Base-by-base conservation (phyloP, 495 filamentous ascomycete genomes). In the Umbilicaria muhlenbergii region DNA sequence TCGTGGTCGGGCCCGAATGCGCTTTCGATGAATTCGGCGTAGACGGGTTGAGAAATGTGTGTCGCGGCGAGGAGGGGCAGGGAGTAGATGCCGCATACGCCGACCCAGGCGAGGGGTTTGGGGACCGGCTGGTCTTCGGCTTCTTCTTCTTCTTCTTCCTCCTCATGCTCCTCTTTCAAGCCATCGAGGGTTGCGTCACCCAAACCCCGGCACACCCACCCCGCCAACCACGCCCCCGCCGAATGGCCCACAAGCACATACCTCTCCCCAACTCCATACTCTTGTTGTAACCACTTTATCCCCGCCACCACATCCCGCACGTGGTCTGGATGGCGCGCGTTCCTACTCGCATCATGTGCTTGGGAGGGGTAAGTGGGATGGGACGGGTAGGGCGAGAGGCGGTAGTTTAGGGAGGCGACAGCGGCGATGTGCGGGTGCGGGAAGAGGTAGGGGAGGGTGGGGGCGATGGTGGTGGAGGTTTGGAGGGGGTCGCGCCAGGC, bases 401-500 rank as follows among this genome's bases (percentile, higher is more conserved):
- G 77, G 67, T 94, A 92, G 50, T 83, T 77, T 44, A 93, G 62
- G 3, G 79, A 82, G 32, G 78, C 81, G 49, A 86, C 67, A 37
- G 71, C 82, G 3, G 69, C 66, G 38, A 89, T 69, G 19, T 61
- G 46, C 15, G 46, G 44, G 21, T 43, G 15, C 39, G 41, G 15
- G 42, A 66, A 56, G 16, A 80, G 64, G 44, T 63, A 59, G 11
- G 58, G 50, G 36, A 72, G 56, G 12, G 68, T 62, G 4, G 66
- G 60, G 17, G 58, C 48, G 46, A 80, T 74, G n/a, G 62, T 61
- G 6, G 62, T 46, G 14, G 73, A 60, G 41, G 67, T 71, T 16
- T 78, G 58, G 38, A 56, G 58, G 37, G 86, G 86, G 54, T 93
- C 86, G 45, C 83, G 74, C 83, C 84, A 94, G 53, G 81, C 87